These are phyloP conservation scores for Pseudohalonectria lignicola DNA, from an alignment of 2,329 filamentous ascomycete genomes.

Conservation along the genomic window DNA sequence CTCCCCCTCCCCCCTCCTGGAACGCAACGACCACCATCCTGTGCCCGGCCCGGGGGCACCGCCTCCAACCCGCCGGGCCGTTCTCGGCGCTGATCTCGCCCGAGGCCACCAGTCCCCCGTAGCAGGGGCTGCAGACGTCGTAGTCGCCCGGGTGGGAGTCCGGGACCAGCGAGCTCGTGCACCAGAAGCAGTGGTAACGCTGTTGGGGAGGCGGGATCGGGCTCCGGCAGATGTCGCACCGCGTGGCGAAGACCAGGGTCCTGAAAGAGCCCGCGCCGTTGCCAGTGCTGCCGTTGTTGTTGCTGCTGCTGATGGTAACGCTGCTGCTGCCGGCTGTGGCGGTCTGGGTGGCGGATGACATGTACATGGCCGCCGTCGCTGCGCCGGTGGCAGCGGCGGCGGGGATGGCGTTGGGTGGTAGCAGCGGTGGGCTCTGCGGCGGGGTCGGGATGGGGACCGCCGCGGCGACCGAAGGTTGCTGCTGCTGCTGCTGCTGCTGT, in stretches of 20 bases:
- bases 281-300: too few species aligned
- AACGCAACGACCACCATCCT: conserved; percentile 77
- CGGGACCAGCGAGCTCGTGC: conserved; percentile 40
- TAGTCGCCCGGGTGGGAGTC: conserved; percentile 60
- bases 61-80: conserved; percentile 70
- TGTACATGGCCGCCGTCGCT: not conserved
- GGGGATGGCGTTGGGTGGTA: not conserved
- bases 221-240: conserved; percentile 69
- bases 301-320: not conserved
- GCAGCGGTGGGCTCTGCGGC: conserved; percentile 25
- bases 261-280: too few species aligned
- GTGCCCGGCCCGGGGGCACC: conserved; percentile 63
- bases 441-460: conserved; percentile 45
- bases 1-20: conserved; percentile 46
- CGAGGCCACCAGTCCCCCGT: conserved; percentile 51
- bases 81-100: conserved; percentile 63
- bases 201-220: conserved; percentile 58
- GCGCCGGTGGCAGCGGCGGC: too few species aligned
- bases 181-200: conserved; percentile 72
- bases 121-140: conserved; percentile 74
- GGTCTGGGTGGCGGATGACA: not conserved
- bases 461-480: conserved; percentile 40
- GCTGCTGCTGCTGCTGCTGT: conserved; percentile 27
- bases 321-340: not conserved
- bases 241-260: conserved; percentile 59